These are phyloP conservation scores for Fusarium brachygibbosum DNA, from an alignment of 2,329 filamentous ascomycete species.

Conservation along the genomic window DNA sequence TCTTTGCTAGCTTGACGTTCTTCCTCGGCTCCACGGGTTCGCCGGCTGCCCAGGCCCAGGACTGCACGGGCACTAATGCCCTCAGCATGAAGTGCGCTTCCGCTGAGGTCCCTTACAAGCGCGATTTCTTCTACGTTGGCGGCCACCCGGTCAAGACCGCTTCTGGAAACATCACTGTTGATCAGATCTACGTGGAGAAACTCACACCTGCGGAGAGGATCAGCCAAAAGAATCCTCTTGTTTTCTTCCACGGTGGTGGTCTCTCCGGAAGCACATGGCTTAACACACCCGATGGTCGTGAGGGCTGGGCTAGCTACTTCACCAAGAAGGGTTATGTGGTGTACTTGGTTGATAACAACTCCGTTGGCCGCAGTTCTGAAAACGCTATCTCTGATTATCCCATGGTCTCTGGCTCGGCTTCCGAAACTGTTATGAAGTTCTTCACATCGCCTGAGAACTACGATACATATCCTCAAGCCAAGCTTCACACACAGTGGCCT, in stretches of 20 bases:
- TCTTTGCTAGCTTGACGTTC: slow-evolving; percentile 23
- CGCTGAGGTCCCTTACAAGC: slow-evolving; percentile 23
- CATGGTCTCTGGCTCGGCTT: slow-evolving; percentile 22
- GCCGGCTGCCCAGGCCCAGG: neutral
- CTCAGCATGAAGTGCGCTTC: slow-evolving; percentile 32
- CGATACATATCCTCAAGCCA: slow-evolving; percentile 29
- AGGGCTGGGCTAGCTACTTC: slow-evolving; percentile 42
- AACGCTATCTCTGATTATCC: slow-evolving; percentile 14
- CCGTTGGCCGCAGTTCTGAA: slow-evolving; percentile 25
- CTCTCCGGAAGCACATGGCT: slow-evolving; percentile 39
- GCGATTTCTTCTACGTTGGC: slow-evolving; percentile 40
- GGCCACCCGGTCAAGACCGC: slow-evolving; percentile 15
- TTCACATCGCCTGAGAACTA: slow-evolving; percentile 35
- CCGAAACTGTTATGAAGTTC: slow-evolving; percentile 29
- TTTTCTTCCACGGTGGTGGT: slow-evolving; percentile 42
- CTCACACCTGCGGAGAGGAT: slow-evolving; percentile 1
- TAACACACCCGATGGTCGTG: slow-evolving; percentile 33
- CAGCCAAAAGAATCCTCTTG: slow-evolving; percentile 28
- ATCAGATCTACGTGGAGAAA: slow-evolving; percentile 42
- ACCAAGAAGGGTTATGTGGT: slow-evolving; percentile 27
- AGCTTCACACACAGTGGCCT: slow-evolving; percentile 40
- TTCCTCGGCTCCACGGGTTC: slow-evolving; percentile 17
- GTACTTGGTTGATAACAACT: slow-evolving; percentile 31
- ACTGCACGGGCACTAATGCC: slow-evolving; percentile 31
- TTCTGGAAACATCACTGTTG: slow-evolving; percentile 34